Base-by-base conservation (phyloP, 352 stramenopile species). In the Phytophthora quininea region DNA sequence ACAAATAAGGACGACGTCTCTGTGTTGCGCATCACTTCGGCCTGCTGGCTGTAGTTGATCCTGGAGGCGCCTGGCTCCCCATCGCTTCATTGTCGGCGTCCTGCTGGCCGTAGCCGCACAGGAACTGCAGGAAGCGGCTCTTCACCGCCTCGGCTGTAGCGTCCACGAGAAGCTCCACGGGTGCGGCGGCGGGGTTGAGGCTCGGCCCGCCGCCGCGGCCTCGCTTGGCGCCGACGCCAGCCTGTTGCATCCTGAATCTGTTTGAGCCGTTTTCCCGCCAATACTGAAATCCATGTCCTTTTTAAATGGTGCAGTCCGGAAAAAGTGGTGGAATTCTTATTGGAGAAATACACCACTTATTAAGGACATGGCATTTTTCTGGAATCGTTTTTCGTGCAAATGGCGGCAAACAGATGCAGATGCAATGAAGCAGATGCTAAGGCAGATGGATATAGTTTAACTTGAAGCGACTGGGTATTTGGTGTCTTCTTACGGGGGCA, bases 1-100 rank as follows among this genome's bases (percentile, higher is more conserved):
- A 96, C 88, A 62, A 96, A 96, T 7, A 96, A 74, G 54, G 88
- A 96, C 45, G 88, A 96, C 30, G 88, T 96, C 73, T 96, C 88
- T 1, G 84, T 92, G 49, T 92, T 82, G 58, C 86, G 88, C 88
- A 96, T 96, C 50, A 96, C 83, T 48, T 96, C 84, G 33, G 86
- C 86, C 64, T 96, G 88, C 58, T 96, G 88, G 50, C 77, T 85
- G 74, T 96, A 96, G 50, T 89, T 94, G 31, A 94, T 82, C 9
- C 75, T 87, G 24, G 61, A 33, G 0, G 40, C 46, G 5, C 35
- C 29, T 9, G 6, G 29, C 24, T 73, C 61, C 14, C 59, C 19
- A 67, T 60, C 0, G 43, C 55, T 42, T 58, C 55, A 35, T 69
- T 66, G 30, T 63, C 48, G 3, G 68, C 67, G n/a, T 50, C 35